These are phyloP conservation scores for Petrea volubilis DNA, from an alignment of 257 asterid genomes.

Conservation along the genomic window DNA sequence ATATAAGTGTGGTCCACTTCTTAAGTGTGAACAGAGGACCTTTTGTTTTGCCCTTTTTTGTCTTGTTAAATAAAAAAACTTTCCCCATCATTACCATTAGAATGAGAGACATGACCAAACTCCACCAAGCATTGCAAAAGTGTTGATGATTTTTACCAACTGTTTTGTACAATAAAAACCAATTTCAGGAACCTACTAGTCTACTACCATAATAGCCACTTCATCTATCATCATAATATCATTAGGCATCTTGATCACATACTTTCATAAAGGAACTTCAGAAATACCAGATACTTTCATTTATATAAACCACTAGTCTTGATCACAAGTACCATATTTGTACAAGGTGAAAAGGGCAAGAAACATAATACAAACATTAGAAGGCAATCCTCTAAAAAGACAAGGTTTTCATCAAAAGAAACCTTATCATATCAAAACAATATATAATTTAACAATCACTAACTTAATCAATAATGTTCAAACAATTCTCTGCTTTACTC, in stretches of 20 bases:
- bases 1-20: too few relatives aligned
- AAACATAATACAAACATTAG: neutral
- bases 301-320: neutral
- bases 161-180: neutral
- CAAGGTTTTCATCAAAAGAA: neutral
- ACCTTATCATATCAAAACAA: neutral
- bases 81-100: neutral
- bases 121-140: neutral
- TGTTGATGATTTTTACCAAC: neutral
- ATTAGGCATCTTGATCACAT: neutral
- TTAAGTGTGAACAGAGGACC: neutral
- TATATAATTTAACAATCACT: neutral
- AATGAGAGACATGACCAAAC: neutral
- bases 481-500: slow-evolving; percentile 49
- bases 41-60: neutral
- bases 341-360: slow-evolving; percentile 1
- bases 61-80: neutral
- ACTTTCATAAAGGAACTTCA: neutral
- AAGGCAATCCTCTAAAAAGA: neutral
- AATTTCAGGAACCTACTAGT: neutral
- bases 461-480: slow-evolving; percentile 3
- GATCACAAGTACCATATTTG: neutral
- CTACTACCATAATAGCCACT: neutral
- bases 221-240: neutral
- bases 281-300: neutral